Evolutionary conservation across 306 rosid species (phyloP).

Genomic region (Malus sieversii): DNA sequence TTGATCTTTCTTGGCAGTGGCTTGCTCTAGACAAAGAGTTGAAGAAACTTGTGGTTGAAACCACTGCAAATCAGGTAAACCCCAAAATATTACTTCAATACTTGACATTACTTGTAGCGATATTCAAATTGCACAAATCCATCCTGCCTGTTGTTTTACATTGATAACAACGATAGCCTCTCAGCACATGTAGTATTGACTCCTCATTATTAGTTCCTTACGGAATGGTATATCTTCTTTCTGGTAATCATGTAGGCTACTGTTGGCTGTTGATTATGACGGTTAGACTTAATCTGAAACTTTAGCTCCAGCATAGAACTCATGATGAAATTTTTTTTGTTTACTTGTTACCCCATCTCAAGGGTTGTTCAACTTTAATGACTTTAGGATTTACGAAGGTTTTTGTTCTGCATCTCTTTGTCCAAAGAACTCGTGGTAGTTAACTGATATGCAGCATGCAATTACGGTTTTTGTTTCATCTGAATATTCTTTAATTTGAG

Average conservation of each 20-base stretch:
- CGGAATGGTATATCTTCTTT: neutral
- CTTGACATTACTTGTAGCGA: neutral
- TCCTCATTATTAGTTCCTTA: neutral
- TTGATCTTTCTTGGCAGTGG: constrained; percentile 57
- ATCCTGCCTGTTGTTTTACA: neutral
- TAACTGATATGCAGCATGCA: neutral
- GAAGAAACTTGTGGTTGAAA: constrained; percentile 83
- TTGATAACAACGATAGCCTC: neutral
- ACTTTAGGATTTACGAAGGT: neutral
- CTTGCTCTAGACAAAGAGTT: constrained; percentile 86
- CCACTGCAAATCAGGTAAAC: constrained; percentile 87
- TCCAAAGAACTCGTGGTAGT: neutral
- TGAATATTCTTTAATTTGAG: constrained; percentile 21
- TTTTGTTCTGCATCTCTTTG: neutral
- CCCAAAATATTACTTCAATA: neutral
- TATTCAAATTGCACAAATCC: neutral
- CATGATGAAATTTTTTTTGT: neutral
- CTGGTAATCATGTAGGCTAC: neutral
- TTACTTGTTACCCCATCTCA: neutral
- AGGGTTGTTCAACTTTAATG: neutral
- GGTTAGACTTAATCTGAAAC: neutral
- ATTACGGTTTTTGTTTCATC: neutral
- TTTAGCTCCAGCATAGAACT: neutral
- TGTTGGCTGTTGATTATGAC: neutral
- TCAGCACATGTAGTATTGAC: neutral